A percentile compares a stretch with the other conserved stretches of the same genome.
Evolutionary conservation across 163 green algal species (phyloP).

Genomic region (Scenedesmus sp.): DNA sequence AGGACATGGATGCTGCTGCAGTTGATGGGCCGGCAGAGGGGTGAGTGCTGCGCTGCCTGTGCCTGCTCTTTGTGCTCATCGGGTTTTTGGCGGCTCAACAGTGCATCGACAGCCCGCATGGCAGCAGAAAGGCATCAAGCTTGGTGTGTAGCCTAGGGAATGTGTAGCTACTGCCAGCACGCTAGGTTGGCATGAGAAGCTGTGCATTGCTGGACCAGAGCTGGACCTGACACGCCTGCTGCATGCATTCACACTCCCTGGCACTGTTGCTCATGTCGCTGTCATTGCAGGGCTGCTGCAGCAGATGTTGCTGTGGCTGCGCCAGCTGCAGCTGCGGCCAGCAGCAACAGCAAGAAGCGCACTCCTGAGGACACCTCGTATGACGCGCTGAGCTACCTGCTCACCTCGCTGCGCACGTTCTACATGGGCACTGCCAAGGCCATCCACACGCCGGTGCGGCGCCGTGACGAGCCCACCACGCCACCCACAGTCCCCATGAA

Average conservation of each 20-base stretch:
- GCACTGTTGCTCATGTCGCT: neutral
- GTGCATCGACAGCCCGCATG: too few relatives aligned
- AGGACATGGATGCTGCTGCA: constrained; percentile 36
- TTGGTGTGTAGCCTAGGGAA: too few relatives aligned
- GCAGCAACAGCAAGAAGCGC: constrained; percentile 18
- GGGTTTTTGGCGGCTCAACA: neutral
- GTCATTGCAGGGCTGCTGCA: neutral
- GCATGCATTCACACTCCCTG: too few relatives aligned
- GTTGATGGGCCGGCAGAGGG: constrained; percentile 4
- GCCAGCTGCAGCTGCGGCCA: neutral
- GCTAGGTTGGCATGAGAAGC: too few relatives aligned
- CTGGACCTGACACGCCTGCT: too few relatives aligned
- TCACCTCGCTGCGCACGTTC: constrained; percentile 73
- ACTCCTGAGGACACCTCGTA: constrained; percentile 58
- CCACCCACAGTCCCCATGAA: constrained; percentile 63
- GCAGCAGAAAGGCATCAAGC: too few relatives aligned
- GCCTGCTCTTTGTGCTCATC: neutral
- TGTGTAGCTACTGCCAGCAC: too few relatives aligned
- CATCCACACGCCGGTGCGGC: constrained; percentile 78
- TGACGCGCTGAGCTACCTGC: constrained; percentile 54
- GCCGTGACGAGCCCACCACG: constrained; percentile 66
- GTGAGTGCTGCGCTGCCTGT: constrained; percentile 23
- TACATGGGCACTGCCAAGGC: constrained; percentile 84
- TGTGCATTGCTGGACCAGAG: too few relatives aligned
- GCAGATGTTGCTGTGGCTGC: constrained; percentile 3